These are phyloP conservation scores for Sisymbrium altissimum DNA, from an alignment of 345 rosid genomes.

Conservation along the genomic window DNA sequence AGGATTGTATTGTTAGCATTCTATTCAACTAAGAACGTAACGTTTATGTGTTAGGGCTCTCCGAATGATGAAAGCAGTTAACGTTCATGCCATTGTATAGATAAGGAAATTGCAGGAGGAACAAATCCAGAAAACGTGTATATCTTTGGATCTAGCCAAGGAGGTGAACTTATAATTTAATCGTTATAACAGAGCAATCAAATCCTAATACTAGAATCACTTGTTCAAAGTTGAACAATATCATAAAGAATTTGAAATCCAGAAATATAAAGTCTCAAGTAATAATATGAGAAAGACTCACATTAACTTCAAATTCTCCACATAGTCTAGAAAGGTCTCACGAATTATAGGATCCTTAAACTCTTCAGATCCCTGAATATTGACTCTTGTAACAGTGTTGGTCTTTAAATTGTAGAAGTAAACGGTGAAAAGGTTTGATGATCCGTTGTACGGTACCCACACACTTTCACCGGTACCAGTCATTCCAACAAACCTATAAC, in stretches of 20 bases:
- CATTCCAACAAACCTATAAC: too few relatives aligned
- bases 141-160: conserved; percentile 89
- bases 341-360: not conserved
- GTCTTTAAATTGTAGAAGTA: not conserved
- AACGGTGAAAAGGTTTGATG: too few relatives aligned
- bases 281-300: not conserved
- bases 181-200: too few relatives aligned
- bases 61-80: conserved; percentile 60
- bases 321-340: not conserved
- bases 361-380: not conserved
- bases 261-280: not conserved
- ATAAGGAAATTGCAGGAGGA: conserved; percentile 65
- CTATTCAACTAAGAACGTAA: too few relatives aligned
- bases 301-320: not conserved
- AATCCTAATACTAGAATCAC: too few relatives aligned
- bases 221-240: too few relatives aligned
- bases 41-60: conserved; percentile 48
- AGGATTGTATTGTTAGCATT: too few relatives aligned
- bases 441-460: too few relatives aligned
- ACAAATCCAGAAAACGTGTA: conserved; percentile 57
- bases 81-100: conserved; percentile 74
- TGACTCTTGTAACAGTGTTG: not conserved
- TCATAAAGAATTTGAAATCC: not conserved
- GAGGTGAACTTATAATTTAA: too few relatives aligned
- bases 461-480: too few relatives aligned